These are phyloP conservation scores for Globisporangium solare DNA, from an alignment of 352 stramenopile species.

Conservation along the genomic window DNA sequence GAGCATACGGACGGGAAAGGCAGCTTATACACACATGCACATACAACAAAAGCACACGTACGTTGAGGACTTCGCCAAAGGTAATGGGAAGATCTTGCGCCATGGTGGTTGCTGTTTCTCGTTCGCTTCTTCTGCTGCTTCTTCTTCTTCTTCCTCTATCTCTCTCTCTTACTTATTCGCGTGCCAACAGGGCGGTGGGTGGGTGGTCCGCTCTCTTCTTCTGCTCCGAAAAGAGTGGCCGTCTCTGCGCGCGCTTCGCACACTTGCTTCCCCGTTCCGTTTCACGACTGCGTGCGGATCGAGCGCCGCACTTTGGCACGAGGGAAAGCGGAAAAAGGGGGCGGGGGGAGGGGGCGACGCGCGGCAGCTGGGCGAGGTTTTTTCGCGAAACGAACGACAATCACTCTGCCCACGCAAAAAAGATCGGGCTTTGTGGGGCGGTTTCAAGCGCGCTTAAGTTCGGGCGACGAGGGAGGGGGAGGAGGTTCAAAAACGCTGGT, in stretches of 20 bases:
- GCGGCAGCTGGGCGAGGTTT: slow-evolving; percentile 1
- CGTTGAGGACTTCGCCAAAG: slow-evolving; percentile 88
- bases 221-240: slow-evolving; percentile 1
- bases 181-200: too few relatives aligned
- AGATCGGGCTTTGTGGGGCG: slow-evolving; percentile 14
- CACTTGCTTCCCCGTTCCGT: slow-evolving; percentile 49
- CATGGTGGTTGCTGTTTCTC: slow-evolving; percentile 31
- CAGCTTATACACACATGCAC: background rate
- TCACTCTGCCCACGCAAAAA: slow-evolving; percentile 9
- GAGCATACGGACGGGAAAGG: background rate
- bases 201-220: background rate
- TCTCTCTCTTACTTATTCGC: slow-evolving; percentile 4
- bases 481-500: background rate
- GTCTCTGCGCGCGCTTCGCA: slow-evolving; percentile 4
- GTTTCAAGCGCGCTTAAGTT: slow-evolving; percentile 20
- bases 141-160: slow-evolving; percentile 6
- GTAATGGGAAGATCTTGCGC: slow-evolving; percentile 88
- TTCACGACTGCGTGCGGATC: slow-evolving; percentile 63
- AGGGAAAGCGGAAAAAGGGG: background rate
- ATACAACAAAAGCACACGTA: slow-evolving; percentile 33
- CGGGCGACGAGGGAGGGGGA: too few relatives aligned
- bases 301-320: slow-evolving; percentile 11
- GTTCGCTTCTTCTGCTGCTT: slow-evolving; percentile 1
- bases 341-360: slow-evolving; percentile 6
- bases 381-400: slow-evolving; percentile 4